Evolutionary conservation across 306 rosid species (phyloP).

Genomic region (Trichosanthes cucumerina): DNA sequence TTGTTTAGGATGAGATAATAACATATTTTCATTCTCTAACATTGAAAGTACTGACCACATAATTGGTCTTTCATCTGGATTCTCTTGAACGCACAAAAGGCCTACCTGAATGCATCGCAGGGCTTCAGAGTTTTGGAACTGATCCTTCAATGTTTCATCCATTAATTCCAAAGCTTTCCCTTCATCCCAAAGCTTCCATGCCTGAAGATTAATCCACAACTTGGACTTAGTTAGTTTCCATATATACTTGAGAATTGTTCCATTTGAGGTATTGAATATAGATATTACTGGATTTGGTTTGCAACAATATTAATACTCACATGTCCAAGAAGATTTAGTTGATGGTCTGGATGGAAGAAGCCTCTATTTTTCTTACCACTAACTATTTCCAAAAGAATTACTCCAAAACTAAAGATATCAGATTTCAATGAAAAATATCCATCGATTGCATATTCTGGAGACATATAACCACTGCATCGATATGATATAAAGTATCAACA

Average conservation of each 20-base stretch:
- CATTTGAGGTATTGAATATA: too few species aligned
- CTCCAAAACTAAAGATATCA: slow-evolving; percentile 43
- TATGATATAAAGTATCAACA: not conserved
- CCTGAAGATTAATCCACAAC: slow-evolving; percentile 6
- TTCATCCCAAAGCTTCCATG: slow-evolving; percentile 21
- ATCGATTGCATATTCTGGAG: slow-evolving; percentile 23
- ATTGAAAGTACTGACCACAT: slow-evolving; percentile 22
- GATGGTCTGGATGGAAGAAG: slow-evolving; percentile 13
- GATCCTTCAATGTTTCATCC: slow-evolving; percentile 1
- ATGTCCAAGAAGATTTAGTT: slow-evolving; percentile 22
- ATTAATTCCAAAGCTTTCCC: slow-evolving; percentile 11
- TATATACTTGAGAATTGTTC: not conserved
- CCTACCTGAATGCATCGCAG: slow-evolving; percentile 19
- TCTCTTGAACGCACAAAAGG: slow-evolving; percentile 21
- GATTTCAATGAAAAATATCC: slow-evolving; percentile 28
- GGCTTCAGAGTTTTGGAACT: slow-evolving; percentile 8
- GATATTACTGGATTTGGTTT: not conserved
- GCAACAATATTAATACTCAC: not conserved
- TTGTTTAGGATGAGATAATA: slow-evolving; percentile 13
- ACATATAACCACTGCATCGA: slow-evolving; percentile 25
- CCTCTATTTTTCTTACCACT: slow-evolving; percentile 31
- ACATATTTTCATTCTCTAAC: slow-evolving; percentile 16
- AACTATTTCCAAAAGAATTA: slow-evolving; percentile 35
- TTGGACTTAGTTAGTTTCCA: not conserved
- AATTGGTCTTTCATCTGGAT: slow-evolving; percentile 20